A percentile compares a stretch with the other conserved stretches of the same genome.
phyloP scores from a whole-genome alignment of 495 filamentous ascomycete genomes.

The Xylaria palmicola region DNA sequence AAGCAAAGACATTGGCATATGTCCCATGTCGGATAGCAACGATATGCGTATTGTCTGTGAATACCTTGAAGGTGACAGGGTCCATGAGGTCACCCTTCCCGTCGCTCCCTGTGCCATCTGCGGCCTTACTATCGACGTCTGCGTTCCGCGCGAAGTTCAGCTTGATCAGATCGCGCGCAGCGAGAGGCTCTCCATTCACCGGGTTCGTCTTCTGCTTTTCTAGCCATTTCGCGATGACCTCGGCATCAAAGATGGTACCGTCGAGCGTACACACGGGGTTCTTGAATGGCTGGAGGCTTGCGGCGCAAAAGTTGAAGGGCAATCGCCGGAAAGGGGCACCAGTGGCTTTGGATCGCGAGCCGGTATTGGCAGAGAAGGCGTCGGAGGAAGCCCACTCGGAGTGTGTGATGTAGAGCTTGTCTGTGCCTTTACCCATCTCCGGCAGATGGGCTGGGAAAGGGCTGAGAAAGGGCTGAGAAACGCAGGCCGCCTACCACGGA shows the following conservation, averaged over 20 bases:
- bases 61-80: constrained; percentile 93
- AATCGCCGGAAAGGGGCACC: constrained; percentile 78
- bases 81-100: constrained; percentile 82
- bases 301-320: constrained; percentile 97
- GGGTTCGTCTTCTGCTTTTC: constrained; percentile 91
- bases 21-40: constrained; percentile 75
- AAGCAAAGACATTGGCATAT: constrained; percentile 92
- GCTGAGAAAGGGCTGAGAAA: too few species aligned
- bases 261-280: constrained; percentile 79
- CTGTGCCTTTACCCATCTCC: constrained; percentile 54
- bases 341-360: constrained; percentile 46
- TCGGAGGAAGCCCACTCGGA: constrained; percentile 93
- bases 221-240: constrained; percentile 87
- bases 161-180: constrained; percentile 81
- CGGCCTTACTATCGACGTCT: constrained; percentile 49
- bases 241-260: constrained; percentile 82
- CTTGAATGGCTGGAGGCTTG: constrained; percentile 87
- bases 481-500: too few species aligned
- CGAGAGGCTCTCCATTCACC: constrained; percentile 75
- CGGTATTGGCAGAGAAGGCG: constrained; percentile 74
- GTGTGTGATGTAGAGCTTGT: constrained; percentile 91
- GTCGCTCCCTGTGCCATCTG: constrained; percentile 36
- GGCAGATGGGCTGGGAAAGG: not conserved
- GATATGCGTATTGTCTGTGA: constrained; percentile 97
- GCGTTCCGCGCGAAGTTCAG: constrained; percentile 91